Evolutionary conservation across 2,329 filamentous ascomycete species (phyloP).

Genomic region (Penicillium sp.): DNA sequence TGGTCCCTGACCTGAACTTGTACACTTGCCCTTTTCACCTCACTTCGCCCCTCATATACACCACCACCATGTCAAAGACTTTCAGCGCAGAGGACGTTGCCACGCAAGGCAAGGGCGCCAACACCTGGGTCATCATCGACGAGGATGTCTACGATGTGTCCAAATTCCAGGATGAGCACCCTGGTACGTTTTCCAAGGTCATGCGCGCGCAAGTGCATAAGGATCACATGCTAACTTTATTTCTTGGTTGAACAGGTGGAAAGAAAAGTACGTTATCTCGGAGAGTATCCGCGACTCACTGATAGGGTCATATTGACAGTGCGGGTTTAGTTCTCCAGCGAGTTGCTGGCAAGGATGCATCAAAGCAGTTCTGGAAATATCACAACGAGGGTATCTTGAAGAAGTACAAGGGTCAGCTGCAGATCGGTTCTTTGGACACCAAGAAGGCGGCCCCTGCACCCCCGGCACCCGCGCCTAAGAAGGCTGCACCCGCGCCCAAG

Average conservation of each 20-base stretch:
- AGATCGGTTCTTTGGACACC: conserved; percentile 72
- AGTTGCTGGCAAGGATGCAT: conserved; percentile 64
- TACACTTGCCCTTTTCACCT: neutral
- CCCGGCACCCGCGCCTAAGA: conserved; percentile 38
- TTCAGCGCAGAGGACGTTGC: conserved; percentile 83
- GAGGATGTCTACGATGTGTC: conserved; percentile 95
- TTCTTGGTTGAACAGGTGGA: conserved; percentile 50
- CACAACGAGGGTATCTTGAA: conserved; percentile 60
- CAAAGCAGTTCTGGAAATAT: conserved; percentile 66
- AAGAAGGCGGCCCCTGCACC: conserved; percentile 58
- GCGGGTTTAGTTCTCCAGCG: conserved; percentile 55
- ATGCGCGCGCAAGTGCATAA: neutral
- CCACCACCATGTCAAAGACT: conserved; percentile 71
- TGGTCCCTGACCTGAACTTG: conserved; percentile 6
- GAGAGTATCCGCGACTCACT: neutral
- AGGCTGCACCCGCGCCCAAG: conserved; percentile 55
- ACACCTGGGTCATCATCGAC: conserved; percentile 86
- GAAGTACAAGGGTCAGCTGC: conserved; percentile 59
- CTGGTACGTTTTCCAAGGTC: conserved; percentile 41
- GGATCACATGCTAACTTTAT: conserved; percentile 3
- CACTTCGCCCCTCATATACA: neutral
- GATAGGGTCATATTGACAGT: conserved; percentile 20
- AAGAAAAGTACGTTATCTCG: conserved; percentile 59
- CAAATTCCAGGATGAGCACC: conserved; percentile 80
- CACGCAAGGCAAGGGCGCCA: conserved; percentile 82